Conservation (phyloP, 73 alveolate species). For the Breviolum minutum region DNA sequence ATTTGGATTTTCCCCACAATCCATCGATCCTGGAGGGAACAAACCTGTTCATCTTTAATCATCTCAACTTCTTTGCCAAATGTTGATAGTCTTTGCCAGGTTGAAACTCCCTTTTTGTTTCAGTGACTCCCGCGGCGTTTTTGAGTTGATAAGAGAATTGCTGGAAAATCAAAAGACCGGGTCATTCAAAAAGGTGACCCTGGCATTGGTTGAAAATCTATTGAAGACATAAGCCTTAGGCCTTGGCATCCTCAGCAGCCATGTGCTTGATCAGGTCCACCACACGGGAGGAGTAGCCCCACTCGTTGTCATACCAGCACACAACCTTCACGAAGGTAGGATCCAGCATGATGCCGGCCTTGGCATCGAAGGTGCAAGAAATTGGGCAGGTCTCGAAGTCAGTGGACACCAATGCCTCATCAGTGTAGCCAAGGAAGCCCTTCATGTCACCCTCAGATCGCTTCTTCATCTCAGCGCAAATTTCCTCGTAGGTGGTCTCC, state of each 20-base stretch:
- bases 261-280: constrained; percentile 93
- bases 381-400: constrained; percentile 84
- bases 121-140: too few species aligned
- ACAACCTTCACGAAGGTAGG: constrained; percentile 79
- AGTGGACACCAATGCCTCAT: constrained; percentile 89
- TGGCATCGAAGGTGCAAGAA: constrained; percentile 85
- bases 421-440: constrained; percentile 72
- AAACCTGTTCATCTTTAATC: too few species aligned
- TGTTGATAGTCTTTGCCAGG: too few species aligned
- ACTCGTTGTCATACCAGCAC: constrained; percentile 94
- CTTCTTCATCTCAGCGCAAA: constrained; percentile 97
- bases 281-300: constrained; percentile 99
- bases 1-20: too few species aligned
- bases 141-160: too few species aligned
- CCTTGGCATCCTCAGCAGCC: constrained; percentile 96
- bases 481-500: constrained; percentile 98
- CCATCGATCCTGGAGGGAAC: too few species aligned
- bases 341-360: constrained; percentile 94
- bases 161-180: too few species aligned
- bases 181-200: too few species aligned
- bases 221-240: background rate
- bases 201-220: too few species aligned
- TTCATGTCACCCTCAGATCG: constrained; percentile 98
- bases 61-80: too few species aligned
- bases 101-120: too few species aligned